Base-by-base conservation (phyloP, 1,284 basidiomycete genomes). In the Peniophora sp. region DNA sequence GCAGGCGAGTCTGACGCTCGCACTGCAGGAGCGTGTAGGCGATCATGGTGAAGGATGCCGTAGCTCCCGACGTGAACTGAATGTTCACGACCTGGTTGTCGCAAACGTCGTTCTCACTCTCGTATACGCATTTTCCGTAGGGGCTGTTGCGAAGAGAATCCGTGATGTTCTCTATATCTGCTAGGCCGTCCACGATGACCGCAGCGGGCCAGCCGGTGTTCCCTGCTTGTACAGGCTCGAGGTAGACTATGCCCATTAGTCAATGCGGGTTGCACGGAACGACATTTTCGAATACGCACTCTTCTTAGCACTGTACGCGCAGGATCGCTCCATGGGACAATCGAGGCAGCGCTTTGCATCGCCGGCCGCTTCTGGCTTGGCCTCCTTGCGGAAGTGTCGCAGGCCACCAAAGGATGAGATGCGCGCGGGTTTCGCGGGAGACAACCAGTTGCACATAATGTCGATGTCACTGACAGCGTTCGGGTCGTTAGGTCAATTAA, bases 401-500 rank as follows among this genome's bases (percentile, higher is more conserved):
- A 93, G 68, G 10, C 87, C 90, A 22, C 90, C 91, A 62, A 93
- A 93, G 0, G 89, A 91, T 0, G 89, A 88, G 12, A 92, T 79
- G 45, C 79, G 79, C 3, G 71, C 65, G 0, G 88, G 89, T 1
- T 66, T 74, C 1, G 75, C 74, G 8, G 81, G 83, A 16, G 79
- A 74, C 55, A 91, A 74, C 81, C 83, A 90, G 60, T 82, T 78
- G 59, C 85, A 89, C 27, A 93, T 69, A 45, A 93, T 75, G 59
- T 92, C 90, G 50, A 93, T 82, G 62, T 93, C 90, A 62, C 89
- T 91, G 59, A 22, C 51, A 36, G 49, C 46, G 2, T 43, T n/a
- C 5, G 8, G n/a, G 49, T 14, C 11, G 25, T 16, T 25, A 9
- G 36, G 19, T 36, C n/a, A n/a, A n/a, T n/a, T n/a, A n/a, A n/a